Conservation (phyloP, 257 asterid genomes). For the Gardenia jasminoides region DNA sequence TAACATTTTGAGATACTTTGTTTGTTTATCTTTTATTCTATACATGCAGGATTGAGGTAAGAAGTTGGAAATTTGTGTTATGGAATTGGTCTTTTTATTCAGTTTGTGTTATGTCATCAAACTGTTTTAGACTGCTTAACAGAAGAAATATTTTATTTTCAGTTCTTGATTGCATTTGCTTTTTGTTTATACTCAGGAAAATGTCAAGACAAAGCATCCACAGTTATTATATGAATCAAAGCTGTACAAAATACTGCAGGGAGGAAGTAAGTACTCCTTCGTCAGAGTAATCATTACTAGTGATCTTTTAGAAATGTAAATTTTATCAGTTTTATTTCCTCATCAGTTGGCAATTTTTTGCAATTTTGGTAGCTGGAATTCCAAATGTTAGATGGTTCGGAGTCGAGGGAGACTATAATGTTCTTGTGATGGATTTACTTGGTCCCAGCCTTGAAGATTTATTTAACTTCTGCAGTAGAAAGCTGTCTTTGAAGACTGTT, state of each 20-base stretch:
- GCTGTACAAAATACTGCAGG: slow-evolving; percentile 73
- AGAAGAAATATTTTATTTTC: background rate
- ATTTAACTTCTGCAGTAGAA: slow-evolving; percentile 83
- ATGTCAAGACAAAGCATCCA: slow-evolving; percentile 81
- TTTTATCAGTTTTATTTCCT: slow-evolving; percentile 17
- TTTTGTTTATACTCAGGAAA: slow-evolving; percentile 54
- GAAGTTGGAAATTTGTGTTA: background rate
- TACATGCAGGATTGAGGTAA: background rate
- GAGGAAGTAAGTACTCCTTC: slow-evolving; percentile 67
- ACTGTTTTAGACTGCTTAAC: background rate
- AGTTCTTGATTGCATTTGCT: slow-evolving; percentile 6
- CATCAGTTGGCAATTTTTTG: slow-evolving; percentile 11
- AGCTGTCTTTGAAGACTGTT: slow-evolving; percentile 82
- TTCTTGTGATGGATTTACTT: slow-evolving; percentile 83
- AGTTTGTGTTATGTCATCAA: background rate
- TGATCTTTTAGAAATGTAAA: slow-evolving; percentile 8
- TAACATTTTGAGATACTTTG: background rate
- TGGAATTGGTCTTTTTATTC: background rate
- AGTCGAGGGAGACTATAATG: slow-evolving; percentile 91
- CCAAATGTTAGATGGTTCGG: slow-evolving; percentile 86
- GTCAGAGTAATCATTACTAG: slow-evolving; percentile 13
- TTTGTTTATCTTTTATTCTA: background rate
- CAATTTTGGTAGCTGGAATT: slow-evolving; percentile 61
- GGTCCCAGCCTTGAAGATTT: slow-evolving; percentile 96
- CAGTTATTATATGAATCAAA: slow-evolving; percentile 77